Base-by-base conservation (phyloP, 345 rosid species). In the Salix dunnii region DNA sequence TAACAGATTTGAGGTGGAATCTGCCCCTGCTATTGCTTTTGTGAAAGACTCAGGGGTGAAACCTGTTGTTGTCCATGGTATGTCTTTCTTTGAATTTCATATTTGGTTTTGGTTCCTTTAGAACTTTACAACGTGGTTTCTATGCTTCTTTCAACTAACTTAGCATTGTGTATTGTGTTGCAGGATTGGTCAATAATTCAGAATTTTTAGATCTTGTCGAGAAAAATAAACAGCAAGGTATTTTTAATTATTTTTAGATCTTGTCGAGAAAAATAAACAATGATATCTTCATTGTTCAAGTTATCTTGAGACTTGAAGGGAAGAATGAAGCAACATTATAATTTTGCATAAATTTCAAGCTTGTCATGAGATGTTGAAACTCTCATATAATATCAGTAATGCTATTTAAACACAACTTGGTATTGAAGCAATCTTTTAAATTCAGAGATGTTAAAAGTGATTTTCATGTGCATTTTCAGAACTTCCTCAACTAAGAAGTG, bases 41-140 rank as follows among this genome's bases (percentile, higher is more conserved):
- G 68, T 93, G 87, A 95, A 95, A 84, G 99, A 91, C 82, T 93
- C 96, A 14, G 97, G 99, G 49, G 82, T 84, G 71, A 95, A 91
- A 78, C 97, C 97, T 80, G 79, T 90, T 73, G 96, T 95, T n/a
- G 84, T 90, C 78, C 93, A 91, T 83, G 99, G 99, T 85, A 76
- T 70, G 84, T 76, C 43, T 72, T 60, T 60, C 60, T 70, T 77
- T 74, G 16, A 40, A 21, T 67, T 82, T 27, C 25, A 53, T 62
- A 43, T 65, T 33, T 71, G 71, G 61, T 46, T 46, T 51, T 64
- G 67, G 11, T 67, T 25, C 58, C 74, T 27, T 40, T 75, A 74
- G 42, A 78, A 42, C 51, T 55, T 69, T 51, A n/a, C 48, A 46
- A 61, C 30, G 55, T 40, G 25, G 42, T 63, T 60, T 62, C 38